Evolutionary conservation across 192 early-diverging fungal genomes (phyloP).

Genomic region (Podila clonocystis): DNA sequence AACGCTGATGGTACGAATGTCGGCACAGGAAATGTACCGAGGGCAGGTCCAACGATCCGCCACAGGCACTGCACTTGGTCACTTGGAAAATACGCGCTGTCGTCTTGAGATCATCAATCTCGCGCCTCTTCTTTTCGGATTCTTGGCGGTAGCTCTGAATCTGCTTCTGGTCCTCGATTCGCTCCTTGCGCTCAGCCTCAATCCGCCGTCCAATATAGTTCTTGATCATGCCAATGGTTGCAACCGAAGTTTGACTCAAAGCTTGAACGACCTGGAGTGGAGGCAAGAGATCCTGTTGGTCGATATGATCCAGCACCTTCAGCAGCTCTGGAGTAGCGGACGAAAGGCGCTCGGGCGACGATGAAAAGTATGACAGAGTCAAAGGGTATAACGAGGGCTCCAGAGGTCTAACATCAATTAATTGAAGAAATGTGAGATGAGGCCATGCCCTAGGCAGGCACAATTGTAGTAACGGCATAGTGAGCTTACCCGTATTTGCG

Average conservation of each 20-base stretch:
- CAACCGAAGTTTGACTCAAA: slow-evolving; percentile 78
- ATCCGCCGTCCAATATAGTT: slow-evolving; percentile 86
- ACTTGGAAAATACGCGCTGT: slow-evolving; percentile 79
- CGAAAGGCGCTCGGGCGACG: slow-evolving; percentile 67
- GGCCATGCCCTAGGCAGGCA: not conserved
- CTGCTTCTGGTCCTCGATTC: slow-evolving; percentile 73
- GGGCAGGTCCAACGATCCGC: slow-evolving; percentile 85
- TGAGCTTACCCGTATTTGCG: slow-evolving; percentile 65
- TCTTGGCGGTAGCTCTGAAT: slow-evolving; percentile 85
- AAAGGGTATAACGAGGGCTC: slow-evolving; percentile 77
- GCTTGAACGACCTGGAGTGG: slow-evolving; percentile 93
- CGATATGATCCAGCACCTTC: slow-evolving; percentile 85
- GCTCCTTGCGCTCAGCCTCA: slow-evolving; percentile 71
- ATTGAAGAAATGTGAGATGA: not conserved
- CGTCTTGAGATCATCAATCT: slow-evolving; percentile 86
- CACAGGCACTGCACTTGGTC: slow-evolving; percentile 78
- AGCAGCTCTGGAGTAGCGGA: slow-evolving; percentile 67
- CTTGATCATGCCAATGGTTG: slow-evolving; percentile 89
- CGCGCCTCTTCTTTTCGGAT: slow-evolving; percentile 74
- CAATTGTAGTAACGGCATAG: too few relatives aligned
- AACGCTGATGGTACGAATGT: slow-evolving; percentile 95
- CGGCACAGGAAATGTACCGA: slow-evolving; percentile 94
- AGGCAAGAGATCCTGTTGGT: slow-evolving; percentile 84
- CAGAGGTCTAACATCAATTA: slow-evolving; percentile 52
- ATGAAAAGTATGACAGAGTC: slow-evolving; percentile 78